phyloP scores from a whole-genome alignment of 441 rosid species.

The Pelargonium citronellum region DNA sequence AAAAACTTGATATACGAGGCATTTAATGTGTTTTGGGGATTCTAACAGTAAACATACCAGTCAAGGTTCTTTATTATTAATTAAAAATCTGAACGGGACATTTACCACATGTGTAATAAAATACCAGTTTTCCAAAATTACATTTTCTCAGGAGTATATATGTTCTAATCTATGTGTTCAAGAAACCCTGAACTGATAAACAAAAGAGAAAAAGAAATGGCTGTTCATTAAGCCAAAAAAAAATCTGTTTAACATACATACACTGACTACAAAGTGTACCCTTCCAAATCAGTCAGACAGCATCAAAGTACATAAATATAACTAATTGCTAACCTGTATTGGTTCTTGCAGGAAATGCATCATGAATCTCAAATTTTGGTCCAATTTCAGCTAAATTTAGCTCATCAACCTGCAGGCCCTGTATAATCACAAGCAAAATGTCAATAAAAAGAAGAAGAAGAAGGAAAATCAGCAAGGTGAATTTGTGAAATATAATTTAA shows the following conservation, averaged over 20 bases:
- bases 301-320: background rate
- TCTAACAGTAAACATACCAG: no score
- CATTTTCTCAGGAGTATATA: background rate
- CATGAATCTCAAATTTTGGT: constrained; percentile 87
- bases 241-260: background rate
- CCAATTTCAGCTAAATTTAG: constrained; percentile 73
- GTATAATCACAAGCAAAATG: constrained; percentile 25
- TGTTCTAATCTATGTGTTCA: background rate
- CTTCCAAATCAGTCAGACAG: background rate
- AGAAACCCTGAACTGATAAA: background rate
- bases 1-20: no score
- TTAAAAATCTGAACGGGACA: no score
- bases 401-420: constrained; percentile 72
- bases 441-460: background rate
- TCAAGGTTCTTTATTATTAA: no score
- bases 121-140: background rate
- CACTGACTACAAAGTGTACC: background rate
- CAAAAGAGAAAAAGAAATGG: background rate
- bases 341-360: constrained; percentile 84
- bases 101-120: no score
- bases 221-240: background rate
- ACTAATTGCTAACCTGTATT: constrained; percentile 56
- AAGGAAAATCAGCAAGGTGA: background rate
- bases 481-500: background rate
- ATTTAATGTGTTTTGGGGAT: no score